phyloP scores from a whole-genome alignment of 2,329 filamentous ascomycete genomes.

The Scolecobasidium constrictum region DNA sequence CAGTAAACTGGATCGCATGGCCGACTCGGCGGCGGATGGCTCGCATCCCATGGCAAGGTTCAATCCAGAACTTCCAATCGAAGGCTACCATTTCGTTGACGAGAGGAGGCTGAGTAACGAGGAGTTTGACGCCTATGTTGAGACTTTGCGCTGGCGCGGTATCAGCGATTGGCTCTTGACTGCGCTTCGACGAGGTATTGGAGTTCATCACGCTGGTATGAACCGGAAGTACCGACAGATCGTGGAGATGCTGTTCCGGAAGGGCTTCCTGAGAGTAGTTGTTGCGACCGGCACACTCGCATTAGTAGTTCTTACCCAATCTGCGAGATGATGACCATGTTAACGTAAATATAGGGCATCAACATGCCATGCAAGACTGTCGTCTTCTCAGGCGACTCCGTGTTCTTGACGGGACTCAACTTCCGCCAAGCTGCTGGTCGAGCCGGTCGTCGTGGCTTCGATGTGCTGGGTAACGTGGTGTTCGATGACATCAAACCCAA shows the following conservation, averaged over 20 bases:
- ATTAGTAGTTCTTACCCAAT: too few species aligned
- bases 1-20: slow-evolving; percentile 46
- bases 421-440: slow-evolving; percentile 68
- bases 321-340: slow-evolving; percentile 61
- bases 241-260: slow-evolving; percentile 65
- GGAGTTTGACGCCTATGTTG: slow-evolving; percentile 47
- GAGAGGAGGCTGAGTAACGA: slow-evolving; percentile 44
- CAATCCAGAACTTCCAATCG: slow-evolving; percentile 52
- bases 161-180: slow-evolving; percentile 45
- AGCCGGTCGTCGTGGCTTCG: slow-evolving; percentile 70
- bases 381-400: slow-evolving; percentile 62
- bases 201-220: slow-evolving; percentile 71
- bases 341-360: too few species aligned
- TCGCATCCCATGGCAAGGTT: slow-evolving; percentile 48
- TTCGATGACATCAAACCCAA: slow-evolving; percentile 54
- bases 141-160: slow-evolving; percentile 39
- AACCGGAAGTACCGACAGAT: slow-evolving; percentile 64
- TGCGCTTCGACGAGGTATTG: slow-evolving; percentile 56
- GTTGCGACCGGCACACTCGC: slow-evolving; percentile 67
- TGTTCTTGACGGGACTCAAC: slow-evolving; percentile 63
- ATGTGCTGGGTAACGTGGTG: slow-evolving; percentile 70
- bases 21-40: slow-evolving; percentile 36
- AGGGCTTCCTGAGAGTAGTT: slow-evolving; percentile 58
- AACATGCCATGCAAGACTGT: slow-evolving; percentile 70
- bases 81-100: slow-evolving; percentile 57